These are phyloP conservation scores for Oemleria cerasiformis DNA, from an alignment of 306 rosid genomes.

Conservation along the genomic window DNA sequence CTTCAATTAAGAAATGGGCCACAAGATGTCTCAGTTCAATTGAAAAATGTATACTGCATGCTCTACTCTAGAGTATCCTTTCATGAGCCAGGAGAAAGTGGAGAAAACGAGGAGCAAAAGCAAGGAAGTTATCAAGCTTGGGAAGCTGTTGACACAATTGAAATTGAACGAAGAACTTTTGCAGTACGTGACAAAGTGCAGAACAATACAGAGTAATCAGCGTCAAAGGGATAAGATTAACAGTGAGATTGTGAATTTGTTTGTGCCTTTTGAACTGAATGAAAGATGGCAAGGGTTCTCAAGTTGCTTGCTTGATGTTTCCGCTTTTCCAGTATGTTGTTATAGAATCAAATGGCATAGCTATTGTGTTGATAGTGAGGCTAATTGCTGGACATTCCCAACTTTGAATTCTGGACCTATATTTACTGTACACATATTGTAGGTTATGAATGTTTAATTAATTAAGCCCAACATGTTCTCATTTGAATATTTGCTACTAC, in stretches of 20 bases:
- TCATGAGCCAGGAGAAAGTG: slow-evolving; percentile 19
- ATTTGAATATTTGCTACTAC: no score
- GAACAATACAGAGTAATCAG: slow-evolving; percentile 3
- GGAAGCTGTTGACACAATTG: slow-evolving; percentile 42
- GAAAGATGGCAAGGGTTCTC: slow-evolving; percentile 69
- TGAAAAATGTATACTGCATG: slow-evolving; percentile 44
- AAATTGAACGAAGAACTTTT: slow-evolving; percentile 41
- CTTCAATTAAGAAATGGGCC: slow-evolving; percentile 52
- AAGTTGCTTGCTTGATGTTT: slow-evolving; percentile 61
- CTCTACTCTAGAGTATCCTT: slow-evolving; percentile 37
- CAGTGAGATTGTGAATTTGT: slow-evolving; percentile 25
- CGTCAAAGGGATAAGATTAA: slow-evolving; percentile 9
- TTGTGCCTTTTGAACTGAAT: slow-evolving; percentile 37
- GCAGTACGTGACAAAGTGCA: slow-evolving; percentile 29
- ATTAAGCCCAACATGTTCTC: background rate
- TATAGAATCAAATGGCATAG: slow-evolving; percentile 63
- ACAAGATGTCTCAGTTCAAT: slow-evolving; percentile 22
- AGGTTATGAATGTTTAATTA: background rate
- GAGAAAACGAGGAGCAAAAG: slow-evolving; percentile 6
- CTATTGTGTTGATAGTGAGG: slow-evolving; percentile 46
- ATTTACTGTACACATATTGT: slow-evolving; percentile 27
- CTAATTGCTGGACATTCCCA: slow-evolving; percentile 52
- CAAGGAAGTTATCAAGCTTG: no score
- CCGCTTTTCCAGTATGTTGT: slow-evolving; percentile 48
- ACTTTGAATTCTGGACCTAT: slow-evolving; percentile 56